Conservation (phyloP, 2,329 filamentous ascomycete genomes). For the Fusarium sp. region DNA sequence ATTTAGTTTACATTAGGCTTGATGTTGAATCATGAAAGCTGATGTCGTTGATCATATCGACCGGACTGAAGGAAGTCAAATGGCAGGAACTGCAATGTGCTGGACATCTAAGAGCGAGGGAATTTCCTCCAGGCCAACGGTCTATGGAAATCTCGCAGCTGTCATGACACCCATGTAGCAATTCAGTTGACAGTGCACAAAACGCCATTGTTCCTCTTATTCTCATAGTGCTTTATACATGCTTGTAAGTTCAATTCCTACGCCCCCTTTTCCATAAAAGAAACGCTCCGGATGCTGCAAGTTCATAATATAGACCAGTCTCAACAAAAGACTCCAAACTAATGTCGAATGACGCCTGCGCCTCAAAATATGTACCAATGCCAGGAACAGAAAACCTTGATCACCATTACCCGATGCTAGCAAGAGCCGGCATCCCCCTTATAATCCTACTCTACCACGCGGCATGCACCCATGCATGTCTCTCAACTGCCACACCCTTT, state of each 20-base stretch:
- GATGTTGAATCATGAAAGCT: conserved; percentile 7
- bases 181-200: neutral
- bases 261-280: conserved; percentile 14
- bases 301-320: conserved; percentile 22
- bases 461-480: conserved; percentile 8
- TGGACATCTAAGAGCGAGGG: neutral
- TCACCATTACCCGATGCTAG: conserved; percentile 32
- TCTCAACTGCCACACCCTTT: conserved; percentile 10
- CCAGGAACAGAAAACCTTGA: conserved; percentile 30
- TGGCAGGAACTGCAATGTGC: too few species aligned
- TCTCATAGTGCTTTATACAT: neutral
- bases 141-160: neutral
- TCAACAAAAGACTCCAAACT: conserved; percentile 25
- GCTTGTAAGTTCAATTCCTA: neutral
- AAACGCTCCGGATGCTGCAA: conserved; percentile 24
- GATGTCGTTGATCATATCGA: neutral
- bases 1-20: neutral
- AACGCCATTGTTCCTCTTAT: neutral
- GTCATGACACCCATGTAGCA: neutral
- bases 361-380: conserved; percentile 32
- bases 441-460: conserved; percentile 26
- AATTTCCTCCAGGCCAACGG: neutral
- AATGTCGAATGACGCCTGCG: conserved; percentile 33
- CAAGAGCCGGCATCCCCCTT: conserved; percentile 14
- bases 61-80: neutral